Conservation (phyloP, 2,329 filamentous ascomycete species). For the Nothophoma quercina region DNA sequence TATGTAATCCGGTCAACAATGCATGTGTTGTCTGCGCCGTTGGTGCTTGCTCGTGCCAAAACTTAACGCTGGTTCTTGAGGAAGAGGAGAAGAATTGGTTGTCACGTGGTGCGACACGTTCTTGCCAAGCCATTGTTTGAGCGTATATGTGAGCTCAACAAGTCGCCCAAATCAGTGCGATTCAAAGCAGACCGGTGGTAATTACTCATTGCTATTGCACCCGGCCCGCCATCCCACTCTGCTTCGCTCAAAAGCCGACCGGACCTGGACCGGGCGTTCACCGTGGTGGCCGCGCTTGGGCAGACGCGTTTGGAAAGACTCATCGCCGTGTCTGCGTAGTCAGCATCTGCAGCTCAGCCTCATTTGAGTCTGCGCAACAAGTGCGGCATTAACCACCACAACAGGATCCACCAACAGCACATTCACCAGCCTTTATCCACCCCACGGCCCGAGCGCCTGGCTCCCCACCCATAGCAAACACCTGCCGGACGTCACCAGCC, state of each 20-base stretch:
- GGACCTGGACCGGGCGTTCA: slow-evolving; percentile 15
- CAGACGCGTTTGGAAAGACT: slow-evolving; percentile 15
- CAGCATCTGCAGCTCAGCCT: slow-evolving; percentile 17
- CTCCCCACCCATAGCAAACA: slow-evolving; percentile 14
- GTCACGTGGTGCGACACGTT: slow-evolving; percentile 1
- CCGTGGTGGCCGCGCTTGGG: slow-evolving; percentile 9
- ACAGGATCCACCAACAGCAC: slow-evolving; percentile 14
- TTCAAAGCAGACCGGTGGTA: slow-evolving; percentile 13
- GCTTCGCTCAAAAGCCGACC: slow-evolving; percentile 18
- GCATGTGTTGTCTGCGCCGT: neutral
- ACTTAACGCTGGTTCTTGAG: neutral
- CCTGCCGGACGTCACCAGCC: slow-evolving; percentile 12
- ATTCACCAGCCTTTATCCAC: slow-evolving; percentile 15
- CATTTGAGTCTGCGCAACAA: slow-evolving; percentile 10
- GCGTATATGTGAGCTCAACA: slow-evolving; percentile 16
- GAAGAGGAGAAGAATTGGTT: neutral
- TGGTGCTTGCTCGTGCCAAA: neutral
- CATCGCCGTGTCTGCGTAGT: slow-evolving; percentile 9
- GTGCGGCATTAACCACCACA: slow-evolving; percentile 20
- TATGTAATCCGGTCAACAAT: neutral
- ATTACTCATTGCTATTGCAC: slow-evolving; percentile 23
- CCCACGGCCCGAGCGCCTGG: slow-evolving; percentile 18
- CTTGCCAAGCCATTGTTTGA: slow-evolving; percentile 7
- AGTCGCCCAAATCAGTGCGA: slow-evolving; percentile 10
- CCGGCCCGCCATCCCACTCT: slow-evolving; percentile 22